Base-by-base conservation (phyloP, 2,329 filamentous ascomycete species). In the Ophiosphaerella herpotricha region DNA sequence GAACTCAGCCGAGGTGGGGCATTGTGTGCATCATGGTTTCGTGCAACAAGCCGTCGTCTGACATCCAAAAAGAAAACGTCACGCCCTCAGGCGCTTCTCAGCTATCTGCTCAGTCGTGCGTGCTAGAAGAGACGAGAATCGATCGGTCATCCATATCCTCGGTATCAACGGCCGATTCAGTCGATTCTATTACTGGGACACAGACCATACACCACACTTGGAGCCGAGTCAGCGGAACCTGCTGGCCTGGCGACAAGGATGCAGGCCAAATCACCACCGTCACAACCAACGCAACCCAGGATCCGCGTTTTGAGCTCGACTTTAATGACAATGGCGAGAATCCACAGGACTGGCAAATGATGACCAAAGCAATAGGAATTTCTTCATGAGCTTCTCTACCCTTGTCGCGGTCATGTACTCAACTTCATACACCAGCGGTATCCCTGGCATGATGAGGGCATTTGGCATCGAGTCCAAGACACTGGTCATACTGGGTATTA, bases 381-480 rank as follows among this genome's bases (percentile, higher is more conserved):
- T 75, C 35, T 77, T 81, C 45, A 79, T 85, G 65, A 82, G 80
- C 37, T 84, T 81, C 62, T 80, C 81, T 36, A 85, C 83, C 0
- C 75, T 82, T 1, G 63, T 71, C 1, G 68, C 70, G 0, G 54
- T 79, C 23, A 78, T 83, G 79, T 80, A 91, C 66, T 90, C 86
- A 39, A 94, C 90, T 0, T 86, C 84, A 43, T 95, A 94, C 68
- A 91, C 90, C 1, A 83, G 86, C 0, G 86, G 85, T 2, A 83
- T 89, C 31, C 81, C 83, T 0, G 86, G 88, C 0, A 83, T 95
- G 71, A 83, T 85, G 63, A 70, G 78, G 12, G 86, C 90, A 43
- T 93, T 91, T 59, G 74, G 79, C 33, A 77, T 84, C 14, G 67
- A 76, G 6, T 80, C 76, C 12, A 78, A 83, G 31, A 85, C 83